A percentile compares a stretch with the other conserved stretches of the same genome.
These are phyloP conservation scores for Salicornia ramosissima DNA, from an alignment of 148 eudicot genomes.

Conservation along the genomic window DNA sequence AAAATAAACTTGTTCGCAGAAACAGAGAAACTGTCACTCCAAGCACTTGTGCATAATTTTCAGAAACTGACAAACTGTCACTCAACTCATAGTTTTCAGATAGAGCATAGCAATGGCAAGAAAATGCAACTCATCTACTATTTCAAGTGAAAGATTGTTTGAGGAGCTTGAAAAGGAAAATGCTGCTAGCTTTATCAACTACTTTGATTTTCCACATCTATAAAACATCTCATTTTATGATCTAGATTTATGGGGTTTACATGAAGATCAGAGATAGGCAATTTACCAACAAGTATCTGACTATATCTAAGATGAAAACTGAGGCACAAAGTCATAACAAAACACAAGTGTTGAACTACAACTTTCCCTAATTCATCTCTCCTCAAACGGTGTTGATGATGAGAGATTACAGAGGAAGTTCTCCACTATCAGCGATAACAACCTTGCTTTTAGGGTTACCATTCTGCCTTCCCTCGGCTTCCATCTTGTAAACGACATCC, in stretches of 20 bases:
- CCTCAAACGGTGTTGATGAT: background rate
- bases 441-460: slow-evolving; percentile 93
- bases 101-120: too few species aligned
- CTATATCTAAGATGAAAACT: background rate
- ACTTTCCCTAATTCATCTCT: background rate
- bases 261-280: background rate
- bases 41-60: too few species aligned
- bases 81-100: too few species aligned
- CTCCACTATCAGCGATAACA: slow-evolving; percentile 80
- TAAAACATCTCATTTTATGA: background rate
- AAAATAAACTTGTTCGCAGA: too few species aligned
- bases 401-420: slow-evolving; percentile 64
- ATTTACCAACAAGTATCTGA: background rate
- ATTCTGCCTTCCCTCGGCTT: slow-evolving; percentile 90
- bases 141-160: too few species aligned
- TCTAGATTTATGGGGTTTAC: background rate
- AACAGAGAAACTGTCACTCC: too few species aligned
- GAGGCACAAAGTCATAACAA: background rate
- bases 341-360: slow-evolving; percentile 2
- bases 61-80: too few species aligned
- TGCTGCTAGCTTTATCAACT: background rate
- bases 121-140: too few species aligned
- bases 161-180: background rate
- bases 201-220: background rate
- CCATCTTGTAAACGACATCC: slow-evolving; percentile 96